Conservation (phyloP, 805 yeast genomes). For the Candida patagonica region DNA sequence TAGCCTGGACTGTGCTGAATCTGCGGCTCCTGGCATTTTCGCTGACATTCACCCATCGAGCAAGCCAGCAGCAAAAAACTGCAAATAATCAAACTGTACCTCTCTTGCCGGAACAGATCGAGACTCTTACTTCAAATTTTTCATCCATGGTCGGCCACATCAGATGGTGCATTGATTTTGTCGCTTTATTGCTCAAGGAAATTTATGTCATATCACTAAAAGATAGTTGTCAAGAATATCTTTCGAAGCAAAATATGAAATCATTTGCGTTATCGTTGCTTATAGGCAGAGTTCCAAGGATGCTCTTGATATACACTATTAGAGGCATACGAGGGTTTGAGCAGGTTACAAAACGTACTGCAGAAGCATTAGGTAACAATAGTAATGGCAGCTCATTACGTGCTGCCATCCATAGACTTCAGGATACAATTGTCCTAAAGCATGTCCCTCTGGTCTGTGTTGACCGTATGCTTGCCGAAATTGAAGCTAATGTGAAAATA, state of each 20-base stretch:
- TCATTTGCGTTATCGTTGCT: conserved; percentile 27
- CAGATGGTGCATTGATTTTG: conserved; percentile 78
- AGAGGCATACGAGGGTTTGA: conserved; percentile 33
- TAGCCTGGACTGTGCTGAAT: conserved; percentile 59
- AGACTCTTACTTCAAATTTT: conserved; percentile 22
- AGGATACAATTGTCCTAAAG: conserved; percentile 19
- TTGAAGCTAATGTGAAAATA: conserved; percentile 31
- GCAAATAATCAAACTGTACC: conserved; percentile 30
- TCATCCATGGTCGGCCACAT: conserved; percentile 53
- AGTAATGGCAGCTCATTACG: conserved; percentile 16
- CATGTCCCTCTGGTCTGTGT: conserved; percentile 26
- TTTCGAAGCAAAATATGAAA: conserved; percentile 2
- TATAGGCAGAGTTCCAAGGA: conserved; percentile 29
- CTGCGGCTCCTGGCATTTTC: conserved; percentile 65
- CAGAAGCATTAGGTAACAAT: conserved; percentile 18
- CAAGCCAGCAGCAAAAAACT: conserved; percentile 36
- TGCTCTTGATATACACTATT: conserved; percentile 27
- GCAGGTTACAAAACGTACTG: conserved; percentile 18
- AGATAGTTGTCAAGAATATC: conserved; percentile 5
- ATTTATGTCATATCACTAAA: conserved; percentile 24
- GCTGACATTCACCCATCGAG: conserved; percentile 51
- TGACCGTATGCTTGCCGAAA: conserved; percentile 30
- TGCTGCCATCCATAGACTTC: conserved; percentile 21
- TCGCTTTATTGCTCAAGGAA: conserved; percentile 67
- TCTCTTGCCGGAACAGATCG: conserved; percentile 24